Base-by-base conservation (phyloP, 2,329 filamentous ascomycete genomes). In the Xylariaceae sp. region DNA sequence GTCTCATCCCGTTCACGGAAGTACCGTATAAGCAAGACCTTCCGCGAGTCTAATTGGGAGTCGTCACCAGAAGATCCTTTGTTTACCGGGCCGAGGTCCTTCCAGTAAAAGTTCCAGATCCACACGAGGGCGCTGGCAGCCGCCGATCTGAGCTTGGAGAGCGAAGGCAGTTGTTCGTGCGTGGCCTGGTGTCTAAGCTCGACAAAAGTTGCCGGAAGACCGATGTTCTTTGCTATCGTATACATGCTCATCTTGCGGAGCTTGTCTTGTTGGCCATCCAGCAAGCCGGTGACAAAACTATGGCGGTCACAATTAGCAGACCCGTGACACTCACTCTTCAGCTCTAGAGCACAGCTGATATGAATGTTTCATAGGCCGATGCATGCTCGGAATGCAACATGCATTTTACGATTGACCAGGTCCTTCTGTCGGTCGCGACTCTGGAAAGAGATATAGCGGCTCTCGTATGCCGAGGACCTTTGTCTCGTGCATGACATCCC, bases 61-160 rank as follows among this genome's bases (percentile, higher is more conserved):
- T 11, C 56, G 12, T 56, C 47, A 12, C 32, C 57, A 7, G 47
- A 39, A 6, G 11, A 52, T 0, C 45, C 56, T 6, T 31, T 54
- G 1, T 47, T 50, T 7, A 37, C 19, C 8, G 49, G 35, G n/a
- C 66, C 62, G 26, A 83, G 68, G 43, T 79, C 73, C 64, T 71
- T 73, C 91, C 91, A 97, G 74, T 95, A 96, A 70, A 89, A 89
- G 51, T 85, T 79, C 89, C 89, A 96, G 50, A 96, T 84, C 91
- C 91, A 96, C 44, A 77, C 76, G 58, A 96, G 75, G 1, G 87
- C 89, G 63, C 86, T 83, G 59, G 77, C 73, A 1, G 87, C 83
- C 1, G 87, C 87, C 37, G 79, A 78, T 50, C 89, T 81, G 58
- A 96, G 75, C 59, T 89, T 84, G 8, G 81, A 77, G 51, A 96